These are phyloP conservation scores for Lasiosphaeris hirsuta DNA, from an alignment of 495 filamentous ascomycete genomes.

Conservation along the genomic window DNA sequence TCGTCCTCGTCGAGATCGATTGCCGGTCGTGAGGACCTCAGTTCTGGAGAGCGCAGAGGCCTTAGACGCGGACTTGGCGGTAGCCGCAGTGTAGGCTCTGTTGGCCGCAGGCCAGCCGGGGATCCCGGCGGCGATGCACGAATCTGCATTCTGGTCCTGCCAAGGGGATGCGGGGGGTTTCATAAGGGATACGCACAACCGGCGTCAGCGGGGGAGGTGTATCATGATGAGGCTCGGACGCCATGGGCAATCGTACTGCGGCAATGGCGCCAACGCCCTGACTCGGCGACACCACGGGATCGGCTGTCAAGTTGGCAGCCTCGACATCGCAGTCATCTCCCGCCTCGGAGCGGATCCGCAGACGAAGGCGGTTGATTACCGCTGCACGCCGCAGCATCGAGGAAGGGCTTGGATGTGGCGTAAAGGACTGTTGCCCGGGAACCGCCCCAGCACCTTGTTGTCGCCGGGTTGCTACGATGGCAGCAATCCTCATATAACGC, in stretches of 20 bases:
- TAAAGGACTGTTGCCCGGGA: background rate
- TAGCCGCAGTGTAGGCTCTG: conserved; percentile 14
- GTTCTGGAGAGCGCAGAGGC: conserved; percentile 27
- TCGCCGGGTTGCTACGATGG: conserved; percentile 27
- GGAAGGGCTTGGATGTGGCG: conserved; percentile 17
- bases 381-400: conserved; percentile 30
- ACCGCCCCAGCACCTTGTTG: conserved; percentile 1
- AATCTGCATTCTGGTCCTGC: background rate
- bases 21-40: conserved; percentile 15
- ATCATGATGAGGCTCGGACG: background rate
- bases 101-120: conserved; percentile 10
- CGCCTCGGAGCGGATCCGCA: conserved; percentile 18
- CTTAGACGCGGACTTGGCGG: conserved; percentile 21
- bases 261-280: conserved; percentile 5
- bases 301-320: conserved; percentile 12
- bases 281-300: conserved; percentile 18
- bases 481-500: conserved; percentile 42
- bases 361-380: conserved; percentile 30
- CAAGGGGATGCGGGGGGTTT: background rate
- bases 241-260: conserved; percentile 8
- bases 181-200: conserved; percentile 3
- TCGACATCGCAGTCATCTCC: conserved; percentile 12
- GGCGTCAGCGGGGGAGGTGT: background rate
- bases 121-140: conserved; percentile 15
- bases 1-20: conserved; percentile 23